Percentiles rank a stretch among this genome's conserved stretches.
Conservation (phyloP, 192 early-diverging fungal genomes). For the Lunasporangiospora selenospora region DNA sequence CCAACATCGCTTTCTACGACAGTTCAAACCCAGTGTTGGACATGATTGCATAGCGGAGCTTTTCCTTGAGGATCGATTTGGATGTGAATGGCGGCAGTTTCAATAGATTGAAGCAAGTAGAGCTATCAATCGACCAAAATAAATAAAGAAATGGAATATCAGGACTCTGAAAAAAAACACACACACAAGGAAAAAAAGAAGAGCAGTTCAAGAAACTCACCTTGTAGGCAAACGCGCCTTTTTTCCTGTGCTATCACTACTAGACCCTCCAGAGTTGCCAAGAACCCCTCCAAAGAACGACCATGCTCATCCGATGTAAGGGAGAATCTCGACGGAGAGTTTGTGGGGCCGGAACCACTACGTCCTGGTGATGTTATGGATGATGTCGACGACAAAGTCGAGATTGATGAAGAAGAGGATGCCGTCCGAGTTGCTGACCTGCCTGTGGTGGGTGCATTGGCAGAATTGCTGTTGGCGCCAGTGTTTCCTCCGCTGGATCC, state of each 20-base stretch:
- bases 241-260: conserved; percentile 51
- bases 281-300: conserved; percentile 67
- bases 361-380: neutral
- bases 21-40: conserved; percentile 79
- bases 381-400: conserved; percentile 9
- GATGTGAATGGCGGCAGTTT: conserved; percentile 51
- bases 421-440: too few relatives aligned
- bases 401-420: neutral
- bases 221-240: conserved; percentile 64
- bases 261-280: conserved; percentile 50
- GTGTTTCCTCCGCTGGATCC: too few relatives aligned
- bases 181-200: conserved; percentile 6
- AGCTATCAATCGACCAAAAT: conserved; percentile 3
- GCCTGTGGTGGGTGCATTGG: conserved; percentile 1
- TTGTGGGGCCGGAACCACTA: too few relatives aligned
- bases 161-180: conserved; percentile 71
- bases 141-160: conserved; percentile 37
- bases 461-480: neutral
- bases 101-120: conserved; percentile 34
- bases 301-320: conserved; percentile 22
- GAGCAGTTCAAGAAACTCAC: conserved; percentile 21
- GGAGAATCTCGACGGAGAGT: conserved; percentile 2
- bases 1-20: too few relatives aligned
- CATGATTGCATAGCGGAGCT: conserved; percentile 73
- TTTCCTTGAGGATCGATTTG: conserved; percentile 59